These are phyloP conservation scores for Cystoisospora suis DNA, from an alignment of 169 alveolate genomes.

Conservation along the genomic window DNA sequence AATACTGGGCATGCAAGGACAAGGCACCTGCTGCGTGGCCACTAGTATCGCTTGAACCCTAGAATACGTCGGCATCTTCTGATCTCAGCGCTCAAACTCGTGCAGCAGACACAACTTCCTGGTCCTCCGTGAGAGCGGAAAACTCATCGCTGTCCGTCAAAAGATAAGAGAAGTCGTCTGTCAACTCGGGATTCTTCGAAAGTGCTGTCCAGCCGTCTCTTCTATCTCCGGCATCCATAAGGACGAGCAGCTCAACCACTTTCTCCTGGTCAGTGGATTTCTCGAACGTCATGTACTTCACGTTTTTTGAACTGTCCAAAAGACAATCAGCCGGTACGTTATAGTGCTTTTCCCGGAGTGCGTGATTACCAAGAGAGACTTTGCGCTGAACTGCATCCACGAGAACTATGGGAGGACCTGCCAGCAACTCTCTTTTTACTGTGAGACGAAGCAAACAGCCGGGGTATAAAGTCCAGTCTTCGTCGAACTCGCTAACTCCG, in stretches of 20 bases:
- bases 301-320: neutral
- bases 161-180: neutral
- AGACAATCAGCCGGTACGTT: neutral
- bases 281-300: neutral
- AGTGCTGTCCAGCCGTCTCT: neutral
- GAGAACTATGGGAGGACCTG: slow-evolving; percentile 1
- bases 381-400: neutral
- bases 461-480: neutral
- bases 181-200: neutral
- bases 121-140: no score
- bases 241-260: neutral
- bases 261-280: neutral
- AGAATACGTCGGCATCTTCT: no score
- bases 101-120: no score
- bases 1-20: no score
- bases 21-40: no score
- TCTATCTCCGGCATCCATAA: neutral
- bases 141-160: no score
- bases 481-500: neutral
- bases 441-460: neutral
- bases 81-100: no score
- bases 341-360: neutral
- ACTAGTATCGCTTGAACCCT: no score
- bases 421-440: neutral
- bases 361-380: neutral